Conservation (phyloP, 495 filamentous ascomycete species). For the Emericellopsis terricola region DNA sequence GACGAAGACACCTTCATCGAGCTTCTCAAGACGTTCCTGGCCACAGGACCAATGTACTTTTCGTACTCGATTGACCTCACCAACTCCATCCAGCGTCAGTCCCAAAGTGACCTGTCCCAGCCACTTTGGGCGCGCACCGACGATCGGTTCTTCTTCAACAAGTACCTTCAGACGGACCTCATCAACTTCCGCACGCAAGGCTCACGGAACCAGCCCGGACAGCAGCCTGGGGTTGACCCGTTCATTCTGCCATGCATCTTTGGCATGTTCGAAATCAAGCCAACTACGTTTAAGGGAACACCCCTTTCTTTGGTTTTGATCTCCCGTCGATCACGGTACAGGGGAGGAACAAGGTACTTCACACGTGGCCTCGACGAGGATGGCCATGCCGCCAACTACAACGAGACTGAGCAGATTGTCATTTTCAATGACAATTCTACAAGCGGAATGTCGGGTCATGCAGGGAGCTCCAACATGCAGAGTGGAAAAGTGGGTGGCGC, state of each 20-base stretch:
- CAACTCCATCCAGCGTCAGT: constrained; percentile 85
- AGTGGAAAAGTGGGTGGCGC: constrained; percentile 42
- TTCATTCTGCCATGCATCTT: constrained; percentile 92
- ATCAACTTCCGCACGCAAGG: constrained; percentile 58
- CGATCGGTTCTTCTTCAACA: constrained; percentile 98
- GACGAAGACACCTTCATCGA: constrained; percentile 85
- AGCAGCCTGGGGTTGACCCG: constrained; percentile 66
- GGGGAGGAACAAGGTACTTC: constrained; percentile 85
- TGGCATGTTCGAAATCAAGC: constrained; percentile 76
- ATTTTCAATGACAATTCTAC: constrained; percentile 64
- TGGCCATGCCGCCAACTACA: constrained; percentile 93
- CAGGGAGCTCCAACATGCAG: constrained; percentile 53
- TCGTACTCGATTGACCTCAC: constrained; percentile 93
- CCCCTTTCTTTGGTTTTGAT: constrained; percentile 76
- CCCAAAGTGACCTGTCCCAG: constrained; percentile 41
- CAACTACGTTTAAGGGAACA: constrained; percentile 63
- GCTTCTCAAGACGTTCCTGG: constrained; percentile 59
- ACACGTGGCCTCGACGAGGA: constrained; percentile 82
- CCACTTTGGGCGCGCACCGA: constrained; percentile 88
- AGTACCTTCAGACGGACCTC: constrained; percentile 74
- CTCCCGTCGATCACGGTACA: constrained; percentile 66
- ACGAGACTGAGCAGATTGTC: constrained; percentile 87
- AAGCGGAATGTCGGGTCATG: constrained; percentile 58
- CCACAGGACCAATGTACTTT: constrained; percentile 86
- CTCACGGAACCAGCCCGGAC: constrained; percentile 35